These are phyloP conservation scores for Dichotomocladium elegans DNA, from an alignment of 371 early-diverging fungal species.

Conservation along the genomic window DNA sequence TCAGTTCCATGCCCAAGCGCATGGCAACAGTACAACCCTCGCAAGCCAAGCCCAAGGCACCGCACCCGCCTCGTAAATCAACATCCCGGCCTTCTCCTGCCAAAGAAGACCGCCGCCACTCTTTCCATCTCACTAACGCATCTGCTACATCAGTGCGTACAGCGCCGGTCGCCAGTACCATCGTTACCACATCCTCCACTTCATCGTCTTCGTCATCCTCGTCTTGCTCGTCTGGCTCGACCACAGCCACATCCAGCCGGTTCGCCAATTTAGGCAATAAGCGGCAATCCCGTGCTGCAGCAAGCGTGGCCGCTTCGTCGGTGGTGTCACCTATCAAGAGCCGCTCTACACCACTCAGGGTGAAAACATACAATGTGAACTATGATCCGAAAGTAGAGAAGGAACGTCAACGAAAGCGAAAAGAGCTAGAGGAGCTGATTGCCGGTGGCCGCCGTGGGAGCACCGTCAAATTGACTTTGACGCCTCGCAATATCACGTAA, in stretches of 20 bases:
- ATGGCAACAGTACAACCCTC: neutral
- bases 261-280: neutral
- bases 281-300: conserved; percentile 15
- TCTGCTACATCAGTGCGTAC: conserved; percentile 1
- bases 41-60: neutral
- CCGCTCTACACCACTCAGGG: conserved; percentile 12
- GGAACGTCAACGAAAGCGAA: conserved; percentile 28
- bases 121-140: conserved; percentile 1
- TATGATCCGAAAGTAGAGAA: conserved; percentile 12
- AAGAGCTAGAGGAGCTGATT: conserved; percentile 42
- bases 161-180: neutral
- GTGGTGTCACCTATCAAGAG: neutral
- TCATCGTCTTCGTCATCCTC: neutral
- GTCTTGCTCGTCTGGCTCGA: neutral
- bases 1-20: conserved; percentile 7
- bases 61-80: neutral
- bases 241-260: neutral
- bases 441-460: conserved; percentile 36
- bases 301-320: conserved; percentile 4
- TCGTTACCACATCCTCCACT: neutral
- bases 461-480: conserved; percentile 40
- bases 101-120: conserved; percentile 2
- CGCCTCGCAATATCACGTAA: conserved; percentile 20
- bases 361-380: conserved; percentile 15
- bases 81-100: neutral